These are phyloP conservation scores for Phlebiopsis gigantea DNA, from an alignment of 768 basidiomycete species.

Conservation along the genomic window DNA sequence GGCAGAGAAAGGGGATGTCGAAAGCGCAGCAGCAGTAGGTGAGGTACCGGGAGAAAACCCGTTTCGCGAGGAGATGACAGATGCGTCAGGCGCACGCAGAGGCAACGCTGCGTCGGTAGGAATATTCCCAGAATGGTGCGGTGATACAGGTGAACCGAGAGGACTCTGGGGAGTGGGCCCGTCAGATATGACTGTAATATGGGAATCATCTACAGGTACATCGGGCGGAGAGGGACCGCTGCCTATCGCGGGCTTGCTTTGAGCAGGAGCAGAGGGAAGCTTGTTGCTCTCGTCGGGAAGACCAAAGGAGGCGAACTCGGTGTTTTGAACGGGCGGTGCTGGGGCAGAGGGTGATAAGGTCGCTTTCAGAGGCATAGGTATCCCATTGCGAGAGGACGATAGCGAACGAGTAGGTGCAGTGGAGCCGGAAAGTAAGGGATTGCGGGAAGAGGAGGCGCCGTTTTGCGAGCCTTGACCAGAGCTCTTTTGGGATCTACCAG, in stretches of 20 bases:
- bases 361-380: slow-evolving; percentile 65
- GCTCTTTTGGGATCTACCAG: slow-evolving; percentile 27
- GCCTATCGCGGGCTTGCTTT: slow-evolving; percentile 21
- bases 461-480: slow-evolving; percentile 14
- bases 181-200: slow-evolving; percentile 7
- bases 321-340: slow-evolving; percentile 71
- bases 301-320: slow-evolving; percentile 67
- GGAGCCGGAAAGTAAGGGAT: slow-evolving; percentile 46
- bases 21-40: slow-evolving; percentile 39
- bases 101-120: neutral
- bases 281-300: slow-evolving; percentile 56
- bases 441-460: slow-evolving; percentile 21
- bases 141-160: neutral
- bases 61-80: slow-evolving; percentile 18
- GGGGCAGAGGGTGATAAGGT: slow-evolving; percentile 73
- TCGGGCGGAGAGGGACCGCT: slow-evolving; percentile 24
- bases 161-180: neutral
- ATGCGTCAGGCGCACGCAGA: neutral
- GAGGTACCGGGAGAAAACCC: slow-evolving; percentile 58
- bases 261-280: slow-evolving; percentile 41
- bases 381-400: slow-evolving; percentile 48
- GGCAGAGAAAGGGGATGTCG: slow-evolving; percentile 72
- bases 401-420: slow-evolving; percentile 60
- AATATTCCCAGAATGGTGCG: neutral
- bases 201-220: neutral